Conservation (phyloP, 2,329 filamentous ascomycete species). For the Fusarium stilboides region DNA sequence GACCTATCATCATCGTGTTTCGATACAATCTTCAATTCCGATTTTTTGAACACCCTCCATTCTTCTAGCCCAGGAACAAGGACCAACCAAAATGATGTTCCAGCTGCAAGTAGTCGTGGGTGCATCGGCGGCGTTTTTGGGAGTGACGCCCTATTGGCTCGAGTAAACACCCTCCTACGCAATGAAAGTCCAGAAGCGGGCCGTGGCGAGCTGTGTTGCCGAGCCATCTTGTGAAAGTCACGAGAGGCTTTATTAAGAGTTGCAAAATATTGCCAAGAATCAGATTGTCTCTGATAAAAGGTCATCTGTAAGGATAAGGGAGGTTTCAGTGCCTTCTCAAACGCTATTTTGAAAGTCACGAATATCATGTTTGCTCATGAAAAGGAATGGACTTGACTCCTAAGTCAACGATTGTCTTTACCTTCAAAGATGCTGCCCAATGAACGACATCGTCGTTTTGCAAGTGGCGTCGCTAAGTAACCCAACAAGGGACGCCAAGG, state of each 20-base stretch:
- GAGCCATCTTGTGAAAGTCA: conserved; percentile 23
- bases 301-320: background rate
- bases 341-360: background rate
- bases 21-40: background rate
- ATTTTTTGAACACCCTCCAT: background rate
- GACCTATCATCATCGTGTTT: background rate
- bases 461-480: conserved; percentile 37
- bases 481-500: conserved; percentile 43
- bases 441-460: conserved; percentile 21
- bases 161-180: conserved; percentile 6
- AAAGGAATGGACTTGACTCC: conserved; percentile 4
- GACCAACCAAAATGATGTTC: conserved; percentile 22
- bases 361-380: background rate
- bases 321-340: background rate
- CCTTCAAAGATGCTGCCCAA: conserved; percentile 26
- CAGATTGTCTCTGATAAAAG: background rate
- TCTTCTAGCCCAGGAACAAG: conserved; percentile 28
- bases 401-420: conserved; percentile 7
- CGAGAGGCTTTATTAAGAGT: background rate
- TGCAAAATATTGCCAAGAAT: background rate
- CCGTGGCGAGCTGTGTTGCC: conserved; percentile 39
- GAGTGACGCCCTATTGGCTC: conserved; percentile 29
- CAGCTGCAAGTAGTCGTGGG: conserved; percentile 22
- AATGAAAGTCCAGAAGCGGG: conserved; percentile 33
- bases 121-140: conserved; percentile 32